Conservation (phyloP, 768 basidiomycete species). For the Lactarius trivialis region DNA sequence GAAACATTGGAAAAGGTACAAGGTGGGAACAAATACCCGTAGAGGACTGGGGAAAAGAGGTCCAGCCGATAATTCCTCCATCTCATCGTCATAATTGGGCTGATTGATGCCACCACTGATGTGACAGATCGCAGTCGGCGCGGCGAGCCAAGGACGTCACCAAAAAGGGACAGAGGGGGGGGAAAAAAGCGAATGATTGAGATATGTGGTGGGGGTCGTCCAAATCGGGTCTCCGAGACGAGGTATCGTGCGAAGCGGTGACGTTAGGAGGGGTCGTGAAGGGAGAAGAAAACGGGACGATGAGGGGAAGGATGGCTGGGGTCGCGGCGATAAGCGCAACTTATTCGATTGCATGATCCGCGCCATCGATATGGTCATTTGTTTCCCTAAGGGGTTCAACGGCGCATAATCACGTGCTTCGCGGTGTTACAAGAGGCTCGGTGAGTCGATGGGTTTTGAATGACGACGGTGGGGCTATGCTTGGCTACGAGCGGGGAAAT, state of each 20-base stretch:
- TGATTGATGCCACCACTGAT: conserved; percentile 1
- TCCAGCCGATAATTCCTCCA: not conserved
- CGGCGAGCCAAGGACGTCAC: not conserved
- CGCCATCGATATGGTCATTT: conserved; percentile 14
- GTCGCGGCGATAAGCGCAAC: conserved; percentile 16
- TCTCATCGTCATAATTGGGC: not conserved
- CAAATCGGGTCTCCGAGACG: conserved; percentile 3
- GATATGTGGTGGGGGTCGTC: not conserved
- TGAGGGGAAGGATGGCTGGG: not conserved
- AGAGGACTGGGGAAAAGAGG: not conserved
- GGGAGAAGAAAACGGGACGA: not conserved
- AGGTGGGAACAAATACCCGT: not conserved
- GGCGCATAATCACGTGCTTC: conserved; percentile 15
- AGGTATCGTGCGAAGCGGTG: not conserved
- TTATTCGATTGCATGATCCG: conserved; percentile 17
- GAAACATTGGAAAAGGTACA: not conserved
- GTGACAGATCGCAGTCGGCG: conserved; percentile 1
- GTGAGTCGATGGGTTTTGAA: not conserved
- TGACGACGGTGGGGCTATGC: conserved; percentile 14
- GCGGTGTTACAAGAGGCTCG: conserved; percentile 16
- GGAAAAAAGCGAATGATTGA: not conserved
- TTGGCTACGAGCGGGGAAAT: not conserved
- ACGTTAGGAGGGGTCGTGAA: not conserved
- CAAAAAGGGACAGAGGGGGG: not conserved
- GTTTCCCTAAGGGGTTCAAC: conserved; percentile 7